Evolutionary conservation across 78 protist genomes (phyloP), one percentile per base, ranked within the genome.

Genomic region (Dictyostelium citrinum): DNA sequence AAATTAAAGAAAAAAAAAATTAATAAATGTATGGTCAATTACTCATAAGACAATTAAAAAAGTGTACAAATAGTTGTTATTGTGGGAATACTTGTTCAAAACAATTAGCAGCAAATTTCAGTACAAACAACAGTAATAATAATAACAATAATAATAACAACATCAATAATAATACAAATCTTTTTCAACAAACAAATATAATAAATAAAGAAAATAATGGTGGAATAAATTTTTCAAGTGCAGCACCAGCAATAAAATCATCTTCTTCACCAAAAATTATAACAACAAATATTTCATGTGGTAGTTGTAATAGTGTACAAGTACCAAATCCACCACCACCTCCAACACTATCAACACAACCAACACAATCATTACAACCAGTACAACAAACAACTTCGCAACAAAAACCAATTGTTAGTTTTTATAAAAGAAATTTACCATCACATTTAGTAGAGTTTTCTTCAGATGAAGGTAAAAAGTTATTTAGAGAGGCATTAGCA

Each of bases 361-460:
- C 0, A 12, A 31, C 17, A 67, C 29, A 17, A 67, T 12, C 80
- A 14, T 3, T 33, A 35, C n/a, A 27, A 5, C 10, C 41, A 71
- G 31, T 17, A 33, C 14, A 27, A 14, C 79, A 39, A 39, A 39
- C 43, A 5, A 39, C n/a, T 14, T 9, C 39, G 35, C 33, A 17
- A 37, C 64, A 2, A 55, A 77, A 74, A 64, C 80, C 83, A 61
- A 68, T 22, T 7, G 41, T n/a, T 24, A 80, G 95, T 76, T 90
- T 90, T 67, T 90, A 95, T 82, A 41, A 83, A 82, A 83, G 95
- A 45, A 84, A 84, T 17, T 76, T 95, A 51, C 97, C 97, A 29
- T 49, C 83, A 41, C 84, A 82, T 70, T 74, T 82, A 6, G 46
- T 95, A 12, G 93, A 90, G 20, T 95, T 95, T 79, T 86, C 93